phyloP scores from a whole-genome alignment of 805 yeast genomes.

The Myxozyma kluyveri region DNA sequence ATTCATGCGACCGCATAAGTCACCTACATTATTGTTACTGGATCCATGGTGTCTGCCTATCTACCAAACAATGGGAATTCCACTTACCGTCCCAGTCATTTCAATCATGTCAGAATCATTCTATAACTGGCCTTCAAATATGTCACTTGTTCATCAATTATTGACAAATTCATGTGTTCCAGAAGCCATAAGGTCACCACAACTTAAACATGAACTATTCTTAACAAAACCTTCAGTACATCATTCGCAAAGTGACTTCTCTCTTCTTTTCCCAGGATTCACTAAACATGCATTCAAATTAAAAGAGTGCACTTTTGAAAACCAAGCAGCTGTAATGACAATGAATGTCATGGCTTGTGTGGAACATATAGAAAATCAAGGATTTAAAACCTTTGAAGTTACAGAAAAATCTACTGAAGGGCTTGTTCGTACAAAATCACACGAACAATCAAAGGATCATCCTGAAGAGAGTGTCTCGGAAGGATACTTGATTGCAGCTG shows the following conservation, averaged over 20 bases:
- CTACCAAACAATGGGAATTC: conserved; percentile 21
- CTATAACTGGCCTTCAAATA: conserved; percentile 23
- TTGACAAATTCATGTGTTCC: conserved; percentile 21
- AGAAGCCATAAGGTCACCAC: conserved; percentile 3
- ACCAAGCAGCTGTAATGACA: conserved; percentile 26
- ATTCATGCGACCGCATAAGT: conserved; percentile 15
- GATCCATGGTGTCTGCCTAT: conserved; percentile 32
- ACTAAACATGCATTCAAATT: conserved; percentile 22
- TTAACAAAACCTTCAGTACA: conserved; percentile 27
- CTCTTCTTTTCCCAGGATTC: conserved; percentile 28
- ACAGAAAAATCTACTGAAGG: conserved; percentile 13
- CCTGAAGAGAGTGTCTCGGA: conserved; percentile 1
- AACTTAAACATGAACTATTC: conserved; percentile 12
- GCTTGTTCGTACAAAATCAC: conserved; percentile 14
- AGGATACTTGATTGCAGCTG: conserved; percentile 19
- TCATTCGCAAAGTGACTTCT: conserved; percentile 32
- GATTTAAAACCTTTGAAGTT: conserved; percentile 9
- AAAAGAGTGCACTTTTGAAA: conserved; percentile 23
- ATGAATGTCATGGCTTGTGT: conserved; percentile 26
- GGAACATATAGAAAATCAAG: conserved; percentile 23
- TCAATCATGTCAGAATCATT: conserved; percentile 29
- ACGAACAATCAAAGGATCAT: conserved; percentile 4
- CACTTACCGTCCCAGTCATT: conserved; percentile 20
- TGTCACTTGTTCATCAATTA: conserved; percentile 22
- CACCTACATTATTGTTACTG: conserved; percentile 18